Base-by-base conservation (phyloP, 2,329 filamentous ascomycete genomes). In the Arthrobotrys musiformis region DNA sequence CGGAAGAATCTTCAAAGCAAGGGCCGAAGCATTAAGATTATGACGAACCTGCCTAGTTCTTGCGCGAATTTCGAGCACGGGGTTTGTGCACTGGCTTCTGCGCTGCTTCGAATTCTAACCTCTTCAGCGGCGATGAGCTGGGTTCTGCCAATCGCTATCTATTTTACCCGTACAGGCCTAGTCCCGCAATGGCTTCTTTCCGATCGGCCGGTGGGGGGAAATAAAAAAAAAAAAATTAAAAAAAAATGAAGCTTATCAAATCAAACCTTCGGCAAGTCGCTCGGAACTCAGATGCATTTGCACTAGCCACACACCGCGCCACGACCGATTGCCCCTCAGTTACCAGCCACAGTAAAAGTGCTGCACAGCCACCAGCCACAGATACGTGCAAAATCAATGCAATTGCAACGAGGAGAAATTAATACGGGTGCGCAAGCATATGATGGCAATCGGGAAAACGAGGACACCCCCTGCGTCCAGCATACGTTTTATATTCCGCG, bases 11-110 rank as follows among this genome's bases (percentile, higher is more conserved):
- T 56, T 58, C 46, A 42, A 33, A 56, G 68, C 48, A 56, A 61
- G 62, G 70, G 62, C 48, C 28, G 42, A 3, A 19, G 17, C 15
- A 24, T 11, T 11, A 5, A 46, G 42, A 7, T 44, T 17, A 63
- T 69, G 26, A 15, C 9, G 22, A 17, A 4, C 30, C 11, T 11
- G 37, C 6, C 62, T 33, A 74, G 42, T 68, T 56, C 46, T 42
- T 75, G 70, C 54, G 70, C 70, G 70, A 75, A 69, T 75, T 74
- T 68, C 44, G 9, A 46, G 44, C 42, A 68, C 33, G 63, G 56
- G 63, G 13, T 56, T n/a, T 61, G 17, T 28, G 42, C 30, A 17
- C 24, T 58, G 52, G 33, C 66, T 50, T n/a, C n/a, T 26, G 40
- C 28, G 26, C 50, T 30, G 40, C 35, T 62, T 46, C 42, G 30